A percentile compares a stretch with the other conserved stretches of the same genome.
Conservation (phyloP, 176 grass and related monocot species). For the Aegilops speltoides region DNA sequence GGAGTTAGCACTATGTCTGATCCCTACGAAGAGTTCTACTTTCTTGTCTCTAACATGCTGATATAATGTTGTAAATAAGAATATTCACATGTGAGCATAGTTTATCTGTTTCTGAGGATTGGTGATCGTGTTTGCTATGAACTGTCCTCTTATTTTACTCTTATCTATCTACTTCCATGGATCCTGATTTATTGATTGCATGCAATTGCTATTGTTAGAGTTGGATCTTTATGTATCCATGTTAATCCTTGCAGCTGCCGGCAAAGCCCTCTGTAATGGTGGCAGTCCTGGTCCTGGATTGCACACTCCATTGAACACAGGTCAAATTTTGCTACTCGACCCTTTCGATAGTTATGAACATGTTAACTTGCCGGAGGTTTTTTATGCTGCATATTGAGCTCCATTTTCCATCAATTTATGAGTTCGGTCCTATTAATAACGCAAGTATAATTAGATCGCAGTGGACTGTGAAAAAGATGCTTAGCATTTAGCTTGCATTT, state of each 20-base stretch:
- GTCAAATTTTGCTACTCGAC: conserved; percentile 31
- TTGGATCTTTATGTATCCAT: conserved; percentile 25
- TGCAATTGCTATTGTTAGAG: conserved; percentile 18
- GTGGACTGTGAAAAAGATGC: background rate
- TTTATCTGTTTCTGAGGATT: conserved; percentile 16
- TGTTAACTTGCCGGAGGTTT: conserved; percentile 4
- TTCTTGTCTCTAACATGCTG: background rate
- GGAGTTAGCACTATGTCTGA: background rate
- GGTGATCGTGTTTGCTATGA: background rate
- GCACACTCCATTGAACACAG: background rate
- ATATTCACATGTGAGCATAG: background rate
- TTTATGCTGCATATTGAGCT: conserved; percentile 14
- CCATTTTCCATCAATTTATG: conserved; percentile 10
- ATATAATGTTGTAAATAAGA: background rate
- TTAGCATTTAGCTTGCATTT: conserved; percentile 11
- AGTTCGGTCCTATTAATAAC: background rate
- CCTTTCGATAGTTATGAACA: conserved; percentile 4
- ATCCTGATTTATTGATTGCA: background rate
- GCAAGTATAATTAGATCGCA: conserved; percentile 8
- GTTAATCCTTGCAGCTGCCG: conserved; percentile 12
- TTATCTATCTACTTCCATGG: background rate
- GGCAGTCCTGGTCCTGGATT: conserved; percentile 16
- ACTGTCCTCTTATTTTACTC: background rate
- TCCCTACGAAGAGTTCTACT: background rate
- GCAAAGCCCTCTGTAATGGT: conserved; percentile 22